Evolutionary conservation across 805 yeast species (phyloP), one percentile per base, ranked within the genome.

Genomic region (Wickerhamomyces ciferrii): DNA sequence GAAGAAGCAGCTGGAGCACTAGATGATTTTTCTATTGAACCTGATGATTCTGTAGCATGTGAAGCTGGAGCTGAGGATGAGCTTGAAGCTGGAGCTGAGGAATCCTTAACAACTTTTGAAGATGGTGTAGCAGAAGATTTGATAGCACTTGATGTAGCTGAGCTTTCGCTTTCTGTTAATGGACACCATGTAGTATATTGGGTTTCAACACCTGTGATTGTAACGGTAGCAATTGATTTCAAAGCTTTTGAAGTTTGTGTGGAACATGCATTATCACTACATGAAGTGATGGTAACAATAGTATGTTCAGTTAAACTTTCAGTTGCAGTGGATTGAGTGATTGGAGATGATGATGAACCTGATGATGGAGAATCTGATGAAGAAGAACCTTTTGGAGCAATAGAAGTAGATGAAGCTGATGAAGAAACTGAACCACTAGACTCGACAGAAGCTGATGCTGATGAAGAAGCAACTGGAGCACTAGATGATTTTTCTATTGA

Each of bases 151-250:
- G 17, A 18, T 8, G 45, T 17, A 21, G 41, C 15, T 10, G 23
- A 38, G 29, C 43, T 24, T 11, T 41, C 25, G n/a, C 50, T 43
- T 13, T 43, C 23, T 11, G 53, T 51, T 27, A 63, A 48, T 38
- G 74, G 74, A 53, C 71, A 66, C 63, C 66, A 67, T 13, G 73
- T 68, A 25, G 69, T 62, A 48, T 59, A 65, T 9, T 41, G 46
- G 9, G 68, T 60, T 18, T 49, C 50, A 10, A 54, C 50, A 18
- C 68, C 67, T 39, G 55, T 43, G 7, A 62, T 56, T 10, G 60
- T 51, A 6, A 55, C 42, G 1, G 65, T 60, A 3, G 50, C 49
- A 10, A 58, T 53, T 11, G 61, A 53, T 8, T 56, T 50, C 27
- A 52, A 45, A 29, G 66, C 61, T 19, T 56, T 49, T 10, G 65